Evolutionary conservation across 306 rosid species (phyloP).

Genomic region (Amphicarpaea edgeworthii): DNA sequence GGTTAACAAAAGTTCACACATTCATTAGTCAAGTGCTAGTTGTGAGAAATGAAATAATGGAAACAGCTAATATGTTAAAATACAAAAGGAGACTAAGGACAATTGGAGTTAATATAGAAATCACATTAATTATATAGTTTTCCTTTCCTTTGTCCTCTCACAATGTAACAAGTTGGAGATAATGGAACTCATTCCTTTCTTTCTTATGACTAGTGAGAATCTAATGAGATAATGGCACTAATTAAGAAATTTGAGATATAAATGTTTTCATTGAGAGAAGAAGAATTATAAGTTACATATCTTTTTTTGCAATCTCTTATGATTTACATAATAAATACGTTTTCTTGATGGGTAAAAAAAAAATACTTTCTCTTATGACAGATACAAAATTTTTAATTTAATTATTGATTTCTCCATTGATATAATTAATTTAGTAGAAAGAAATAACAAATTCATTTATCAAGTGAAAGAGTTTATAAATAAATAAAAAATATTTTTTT

Average conservation of each 20-base stretch:
- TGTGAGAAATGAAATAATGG: slow-evolving; percentile 23
- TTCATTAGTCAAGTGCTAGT: not conserved
- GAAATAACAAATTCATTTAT: not conserved
- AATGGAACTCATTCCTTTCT: not conserved
- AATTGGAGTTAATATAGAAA: not conserved
- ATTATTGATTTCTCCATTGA: not conserved
- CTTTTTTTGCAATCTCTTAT: too few species aligned
- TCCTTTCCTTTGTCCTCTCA: not conserved
- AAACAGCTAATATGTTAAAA: not conserved
- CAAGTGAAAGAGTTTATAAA: not conserved
- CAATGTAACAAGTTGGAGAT: not conserved
- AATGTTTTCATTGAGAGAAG: too few species aligned
- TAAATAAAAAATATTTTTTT: too few species aligned
- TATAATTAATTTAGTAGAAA: not conserved
- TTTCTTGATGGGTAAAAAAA: too few species aligned
- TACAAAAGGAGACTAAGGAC: not conserved
- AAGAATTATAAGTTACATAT: too few species aligned
- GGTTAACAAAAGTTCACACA: not conserved
- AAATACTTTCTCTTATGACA: too few species aligned
- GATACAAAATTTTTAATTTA: too few species aligned
- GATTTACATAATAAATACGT: too few species aligned
- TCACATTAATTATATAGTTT: not conserved
- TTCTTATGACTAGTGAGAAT: not conserved
- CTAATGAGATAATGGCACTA: too few species aligned
- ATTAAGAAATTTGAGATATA: too few species aligned